Base-by-base conservation (phyloP, 176 grass and related monocot genomes). In the Miscanthus lutarioriparius region DNA sequence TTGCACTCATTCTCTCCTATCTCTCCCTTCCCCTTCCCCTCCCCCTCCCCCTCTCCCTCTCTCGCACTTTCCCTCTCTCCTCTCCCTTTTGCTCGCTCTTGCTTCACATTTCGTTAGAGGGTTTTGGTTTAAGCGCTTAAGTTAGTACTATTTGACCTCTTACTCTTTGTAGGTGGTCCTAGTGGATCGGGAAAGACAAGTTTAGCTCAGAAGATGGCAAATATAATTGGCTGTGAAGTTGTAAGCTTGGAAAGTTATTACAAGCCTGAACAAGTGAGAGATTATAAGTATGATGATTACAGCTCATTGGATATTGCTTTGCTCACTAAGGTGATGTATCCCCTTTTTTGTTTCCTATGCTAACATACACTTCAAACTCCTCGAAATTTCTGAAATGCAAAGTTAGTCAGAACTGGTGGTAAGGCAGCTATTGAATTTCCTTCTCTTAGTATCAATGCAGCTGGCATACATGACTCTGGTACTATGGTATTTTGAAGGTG, bases 141-240 rank as follows among this genome's bases (percentile, higher is more conserved):
- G 64, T 27, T 89, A 10, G 11, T 64, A 78, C 13, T 75, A 58
- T 58, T 88, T 78, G 9, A 12, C 45, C 35, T 64, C 23, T 27
- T 70, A 7, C 86, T 47, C 72, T 86, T 72, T 83, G 61, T 79
- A 98, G 96, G 96, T 69, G 96, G 96, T 77, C 96, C 96, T 47
- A 98, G 93, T 90, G 96, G 96, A 82, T 98, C 96, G 0, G 96
- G 96, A 68, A 98, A 98, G 89, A 98, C 96, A 76, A 98, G 91
- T 85, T 85, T 98, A 80, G 93, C 96, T 72, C 93, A 98, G 77
- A 98, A 98, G 89, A 98, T 98, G 96, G 91, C 96, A 59, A 95
- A 98, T 83, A 98, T 98, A 85, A 92, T 98, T 95, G 96, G 96
- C n/a, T 98, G 96, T 67, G 96, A 98, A 91, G 96, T 98, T 54